These are phyloP conservation scores for Choricystis sp. DNA, from an alignment of 139 green algal species.

Conservation along the genomic window DNA sequence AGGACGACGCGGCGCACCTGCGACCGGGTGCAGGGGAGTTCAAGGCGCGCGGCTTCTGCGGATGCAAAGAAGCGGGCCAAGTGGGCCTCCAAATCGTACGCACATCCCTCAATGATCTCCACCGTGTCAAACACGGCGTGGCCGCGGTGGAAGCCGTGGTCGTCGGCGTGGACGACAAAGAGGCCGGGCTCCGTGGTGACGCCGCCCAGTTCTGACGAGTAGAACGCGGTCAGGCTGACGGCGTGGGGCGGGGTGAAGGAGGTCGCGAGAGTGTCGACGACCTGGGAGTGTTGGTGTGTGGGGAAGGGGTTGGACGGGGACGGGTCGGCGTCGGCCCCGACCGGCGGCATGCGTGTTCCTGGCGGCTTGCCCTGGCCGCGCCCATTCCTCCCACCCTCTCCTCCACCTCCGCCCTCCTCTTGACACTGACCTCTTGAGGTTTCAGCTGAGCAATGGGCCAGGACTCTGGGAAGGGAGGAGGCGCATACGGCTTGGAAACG, in stretches of 20 bases:
- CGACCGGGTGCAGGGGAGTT: slow-evolving; percentile 16
- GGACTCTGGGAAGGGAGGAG: too few relatives aligned
- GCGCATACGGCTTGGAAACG: too few relatives aligned
- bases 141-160: slow-evolving; percentile 75
- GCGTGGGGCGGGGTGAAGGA: not conserved
- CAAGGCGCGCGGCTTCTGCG: slow-evolving; percentile 32
- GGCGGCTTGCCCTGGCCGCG: too few relatives aligned
- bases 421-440: too few relatives aligned
- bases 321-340: too few relatives aligned
- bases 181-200: slow-evolving; percentile 59
- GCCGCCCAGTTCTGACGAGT: slow-evolving; percentile 53
- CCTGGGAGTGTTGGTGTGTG: slow-evolving; percentile 2
- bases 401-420: too few relatives aligned
- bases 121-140: slow-evolving; percentile 71
- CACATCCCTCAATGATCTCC: slow-evolving; percentile 37
- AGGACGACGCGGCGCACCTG: slow-evolving; percentile 47
- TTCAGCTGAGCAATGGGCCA: too few relatives aligned
- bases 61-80: slow-evolving; percentile 34
- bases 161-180: slow-evolving; percentile 66
- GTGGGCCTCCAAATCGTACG: slow-evolving; percentile 62
- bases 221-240: slow-evolving; percentile 46
- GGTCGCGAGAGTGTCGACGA: not conserved
- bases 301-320: too few relatives aligned
- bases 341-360: too few relatives aligned
- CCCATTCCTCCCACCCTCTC: too few relatives aligned